Evolutionary conservation across 495 filamentous ascomycete genomes (phyloP).

Genomic region (Penicillium dipodomyicola): DNA sequence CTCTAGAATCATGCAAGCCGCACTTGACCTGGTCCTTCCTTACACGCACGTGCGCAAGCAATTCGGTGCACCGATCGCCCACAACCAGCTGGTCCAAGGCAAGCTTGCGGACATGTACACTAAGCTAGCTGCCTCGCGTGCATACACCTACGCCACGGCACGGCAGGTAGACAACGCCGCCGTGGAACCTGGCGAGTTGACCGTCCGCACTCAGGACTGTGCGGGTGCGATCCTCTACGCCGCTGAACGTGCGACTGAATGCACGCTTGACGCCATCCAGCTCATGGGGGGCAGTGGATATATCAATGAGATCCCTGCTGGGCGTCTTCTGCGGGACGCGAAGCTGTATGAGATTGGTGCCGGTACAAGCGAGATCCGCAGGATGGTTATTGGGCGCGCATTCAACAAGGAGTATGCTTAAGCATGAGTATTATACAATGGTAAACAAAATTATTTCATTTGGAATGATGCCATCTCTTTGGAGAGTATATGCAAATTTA

Average conservation of each 20-base stretch:
- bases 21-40: constrained; percentile 81
- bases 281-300: constrained; percentile 95
- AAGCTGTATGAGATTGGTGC: constrained; percentile 97
- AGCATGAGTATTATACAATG: background rate
- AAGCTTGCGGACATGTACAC: constrained; percentile 98
- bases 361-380: constrained; percentile 87
- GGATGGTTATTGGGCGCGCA: constrained; percentile 91
- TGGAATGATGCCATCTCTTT: background rate
- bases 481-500: constrained; percentile 2
- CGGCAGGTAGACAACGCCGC: constrained; percentile 69
- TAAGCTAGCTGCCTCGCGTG: constrained; percentile 74
- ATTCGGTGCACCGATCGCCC: constrained; percentile 82
- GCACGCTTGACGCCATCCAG: constrained; percentile 87
- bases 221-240: constrained; percentile 93
- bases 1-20: constrained; percentile 83
- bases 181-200: constrained; percentile 31
- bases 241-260: constrained; percentile 89
- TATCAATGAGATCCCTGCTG: constrained; percentile 90
- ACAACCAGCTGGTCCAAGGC: constrained; percentile 91
- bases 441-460: constrained; percentile 6
- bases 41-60: constrained; percentile 89
- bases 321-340: constrained; percentile 79
- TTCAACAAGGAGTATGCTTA: constrained; percentile 86
- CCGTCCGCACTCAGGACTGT: constrained; percentile 83
- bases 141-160: constrained; percentile 81